Evolutionary conservation across 2,329 filamentous ascomycete genomes (phyloP).

Genomic region (Rosellinia necatrix): DNA sequence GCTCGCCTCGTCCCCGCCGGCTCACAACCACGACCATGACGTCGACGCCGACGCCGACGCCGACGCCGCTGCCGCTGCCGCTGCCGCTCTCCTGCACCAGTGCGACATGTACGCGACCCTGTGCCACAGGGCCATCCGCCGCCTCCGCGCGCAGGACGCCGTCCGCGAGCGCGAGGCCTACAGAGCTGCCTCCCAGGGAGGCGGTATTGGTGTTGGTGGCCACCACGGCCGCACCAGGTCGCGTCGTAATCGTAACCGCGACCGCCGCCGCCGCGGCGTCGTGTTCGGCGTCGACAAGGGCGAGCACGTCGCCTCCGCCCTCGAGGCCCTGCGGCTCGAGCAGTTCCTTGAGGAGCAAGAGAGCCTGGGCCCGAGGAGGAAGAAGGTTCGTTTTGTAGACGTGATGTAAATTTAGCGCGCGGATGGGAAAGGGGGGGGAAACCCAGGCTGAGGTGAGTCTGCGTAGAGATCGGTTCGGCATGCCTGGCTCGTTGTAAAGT

Average conservation of each 20-base stretch:
- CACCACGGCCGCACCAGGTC: not conserved
- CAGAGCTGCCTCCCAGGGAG: too few relatives aligned
- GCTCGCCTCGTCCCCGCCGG: too few relatives aligned
- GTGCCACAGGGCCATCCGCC: not conserved
- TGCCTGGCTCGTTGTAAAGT: too few relatives aligned
- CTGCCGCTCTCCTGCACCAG: not conserved
- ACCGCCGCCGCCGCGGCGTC: not conserved
- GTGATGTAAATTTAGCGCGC: too few relatives aligned
- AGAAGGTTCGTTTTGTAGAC: slow-evolving; percentile 2
- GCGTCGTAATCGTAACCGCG: too few relatives aligned
- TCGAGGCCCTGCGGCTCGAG: slow-evolving; percentile 11
- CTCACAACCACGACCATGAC: too few relatives aligned
- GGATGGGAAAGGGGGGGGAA: too few relatives aligned
- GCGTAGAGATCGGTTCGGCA: too few relatives aligned
- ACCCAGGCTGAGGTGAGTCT: too few relatives aligned
- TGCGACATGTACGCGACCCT: not conserved
- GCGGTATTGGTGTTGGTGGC: too few relatives aligned
- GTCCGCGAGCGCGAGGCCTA: slow-evolving; percentile 2
- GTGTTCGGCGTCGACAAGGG: slow-evolving; percentile 6
- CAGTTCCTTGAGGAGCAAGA: slow-evolving; percentile 6
- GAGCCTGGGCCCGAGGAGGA: not conserved
- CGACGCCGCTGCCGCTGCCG: not conserved
- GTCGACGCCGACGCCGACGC: not conserved
- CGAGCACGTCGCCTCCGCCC: not conserved
- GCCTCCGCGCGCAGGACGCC: not conserved